Conservation (phyloP, 2,329 filamentous ascomycete genomes). For the Stagonosporopsis rhizophila region DNA sequence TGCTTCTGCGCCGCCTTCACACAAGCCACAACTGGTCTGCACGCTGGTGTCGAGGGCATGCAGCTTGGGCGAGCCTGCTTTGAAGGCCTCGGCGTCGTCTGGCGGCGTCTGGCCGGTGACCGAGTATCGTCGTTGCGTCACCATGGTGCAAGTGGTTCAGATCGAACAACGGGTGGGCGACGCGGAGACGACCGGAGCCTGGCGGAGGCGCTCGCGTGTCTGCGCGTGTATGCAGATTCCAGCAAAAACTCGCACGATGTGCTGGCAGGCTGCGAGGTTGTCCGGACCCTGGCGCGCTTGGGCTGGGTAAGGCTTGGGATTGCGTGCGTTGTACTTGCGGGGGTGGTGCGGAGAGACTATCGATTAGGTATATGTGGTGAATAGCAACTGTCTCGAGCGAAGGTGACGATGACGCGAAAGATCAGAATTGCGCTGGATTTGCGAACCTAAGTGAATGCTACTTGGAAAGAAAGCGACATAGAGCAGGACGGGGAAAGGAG, state of each 20-base stretch:
- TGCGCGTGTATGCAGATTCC: constrained; percentile 25
- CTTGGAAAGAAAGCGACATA: constrained; percentile 12
- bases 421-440: not conserved
- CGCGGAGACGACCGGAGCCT: constrained; percentile 6
- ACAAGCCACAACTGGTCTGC: constrained; percentile 42
- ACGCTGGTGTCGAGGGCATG: constrained; percentile 47
- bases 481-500: constrained; percentile 4
- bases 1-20: constrained; percentile 31
- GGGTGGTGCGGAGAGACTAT: constrained; percentile 32
- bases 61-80: constrained; percentile 45
- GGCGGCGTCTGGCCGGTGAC: constrained; percentile 48
- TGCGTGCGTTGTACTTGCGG: constrained; percentile 28
- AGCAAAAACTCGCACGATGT: constrained; percentile 22
- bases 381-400: constrained; percentile 3
- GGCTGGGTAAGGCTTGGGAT: constrained; percentile 33
- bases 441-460: constrained; percentile 1
- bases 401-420: not conserved
- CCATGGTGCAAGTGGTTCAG: constrained; percentile 26
- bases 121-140: constrained; percentile 47
- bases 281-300: constrained; percentile 27
- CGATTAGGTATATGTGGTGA: constrained; percentile 28
- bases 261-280: constrained; percentile 33
- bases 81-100: constrained; percentile 42
- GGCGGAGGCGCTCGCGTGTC: constrained; percentile 12
- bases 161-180: constrained; percentile 3